Base-by-base conservation (phyloP, 495 filamentous ascomycete species). In the Aspergillus heteromorphus region DNA sequence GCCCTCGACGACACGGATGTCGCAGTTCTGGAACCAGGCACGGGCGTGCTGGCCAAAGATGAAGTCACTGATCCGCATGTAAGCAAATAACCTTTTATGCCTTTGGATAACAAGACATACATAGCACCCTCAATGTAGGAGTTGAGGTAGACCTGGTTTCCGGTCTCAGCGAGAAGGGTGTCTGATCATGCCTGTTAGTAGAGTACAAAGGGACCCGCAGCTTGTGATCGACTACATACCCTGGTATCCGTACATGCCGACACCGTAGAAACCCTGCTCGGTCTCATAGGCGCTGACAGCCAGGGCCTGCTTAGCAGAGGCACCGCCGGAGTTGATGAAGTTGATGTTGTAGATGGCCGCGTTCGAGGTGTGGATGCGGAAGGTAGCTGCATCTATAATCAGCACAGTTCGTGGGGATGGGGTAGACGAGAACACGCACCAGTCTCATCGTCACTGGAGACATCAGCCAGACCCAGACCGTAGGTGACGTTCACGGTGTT, bases 271-370 rank as follows among this genome's bases (percentile, higher is more conserved):
- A 9, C 81, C 84, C 50, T 80, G 74, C 21, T 74, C 59, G 48
- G 70, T 69, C 19, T 65, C 76, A 25, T 78, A 71, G 14, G 81
- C 80, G 47, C 73, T 78, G 41, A 87, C 52, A 2, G 84, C 84
- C 25, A 87, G 66, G 14, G 83, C 84, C 56, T 86, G 83, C 25
- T 68, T 68, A 14, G 81, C 81, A n/a, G 45, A 43, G 34, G 71
- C 59, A 8, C 81, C 79, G 48, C 73, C 64, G 29, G 71, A 77
- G 68, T 87, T 87, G 20, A 65, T 69, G 9, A 87, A 59, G 60
- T 86, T 82, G 61, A 87, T 65, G 54, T 87, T 87, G 64, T 87
- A 86, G 40, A 86, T 59, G 36, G 74, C 74, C n/a, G 83, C 63
- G 27, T 75, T 74, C 1, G 57, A 55, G 23, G 77, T 65, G 45